Conservation (phyloP, 495 filamentous ascomycete species). For the Podospora australis region DNA sequence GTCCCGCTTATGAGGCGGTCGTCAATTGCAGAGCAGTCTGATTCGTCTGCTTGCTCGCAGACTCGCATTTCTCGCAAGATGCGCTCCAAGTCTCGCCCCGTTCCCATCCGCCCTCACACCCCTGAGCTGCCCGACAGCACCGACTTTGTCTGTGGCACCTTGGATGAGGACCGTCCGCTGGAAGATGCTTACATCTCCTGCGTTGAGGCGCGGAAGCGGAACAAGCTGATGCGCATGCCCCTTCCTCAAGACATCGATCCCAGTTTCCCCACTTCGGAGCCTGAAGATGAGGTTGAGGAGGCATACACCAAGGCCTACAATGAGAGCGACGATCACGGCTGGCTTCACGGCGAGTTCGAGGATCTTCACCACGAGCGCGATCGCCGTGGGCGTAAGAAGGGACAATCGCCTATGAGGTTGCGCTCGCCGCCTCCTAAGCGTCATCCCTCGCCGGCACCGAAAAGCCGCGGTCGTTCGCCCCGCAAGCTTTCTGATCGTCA, state of each 20-base stretch:
- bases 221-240: conserved; percentile 65
- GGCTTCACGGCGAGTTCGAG: conserved; percentile 54
- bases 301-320: conserved; percentile 44
- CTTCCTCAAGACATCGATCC: conserved; percentile 96
- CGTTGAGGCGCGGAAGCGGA: conserved; percentile 69
- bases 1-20: conserved; percentile 29
- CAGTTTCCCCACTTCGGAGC: conserved; percentile 90
- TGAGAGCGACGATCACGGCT: conserved; percentile 52
- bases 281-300: conserved; percentile 69
- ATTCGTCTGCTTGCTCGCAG: conserved; percentile 31
- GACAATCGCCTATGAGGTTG: conserved; percentile 36
- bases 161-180: conserved; percentile 91
- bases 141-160: conserved; percentile 94
- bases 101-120: conserved; percentile 59
- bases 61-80: conserved; percentile 19
- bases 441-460: conserved; percentile 43
- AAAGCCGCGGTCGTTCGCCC: conserved; percentile 42
- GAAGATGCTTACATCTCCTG: conserved; percentile 88
- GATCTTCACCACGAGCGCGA: conserved; percentile 41
- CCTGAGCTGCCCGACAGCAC: conserved; percentile 92
- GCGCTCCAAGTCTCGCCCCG: conserved; percentile 30
- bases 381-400: conserved; percentile 30
- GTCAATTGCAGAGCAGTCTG: conserved; percentile 35
- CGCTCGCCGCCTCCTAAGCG: conserved; percentile 43
- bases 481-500: conserved; percentile 56